Percentiles rank a stretch among this genome's conserved stretches.
phyloP scores from a whole-genome alignment of 2,329 filamentous ascomycete species.

The Hysterium pulicare region DNA sequence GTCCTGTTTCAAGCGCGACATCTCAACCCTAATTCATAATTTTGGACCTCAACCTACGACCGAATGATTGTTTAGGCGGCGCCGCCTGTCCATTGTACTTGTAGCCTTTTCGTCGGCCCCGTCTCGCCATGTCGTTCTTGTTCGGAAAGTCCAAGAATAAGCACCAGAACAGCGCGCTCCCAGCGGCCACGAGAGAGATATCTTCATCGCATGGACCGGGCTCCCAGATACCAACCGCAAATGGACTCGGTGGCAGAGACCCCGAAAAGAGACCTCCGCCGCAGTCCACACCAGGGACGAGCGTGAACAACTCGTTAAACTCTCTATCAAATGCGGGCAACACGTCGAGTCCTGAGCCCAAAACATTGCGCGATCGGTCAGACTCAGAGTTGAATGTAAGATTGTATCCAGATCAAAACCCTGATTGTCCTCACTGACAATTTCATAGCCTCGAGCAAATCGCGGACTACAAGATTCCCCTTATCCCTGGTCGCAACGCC shows the following conservation, averaged over 20 bases:
- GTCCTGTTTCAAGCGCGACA: constrained; percentile 6
- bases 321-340: constrained; percentile 59
- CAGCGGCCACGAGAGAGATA: constrained; percentile 55
- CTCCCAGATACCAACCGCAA: constrained; percentile 45
- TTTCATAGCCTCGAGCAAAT: constrained; percentile 14
- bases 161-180: constrained; percentile 41
- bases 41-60: constrained; percentile 10
- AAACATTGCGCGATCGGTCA: constrained; percentile 55
- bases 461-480: constrained; percentile 66
- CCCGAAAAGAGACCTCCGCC: constrained; percentile 35
- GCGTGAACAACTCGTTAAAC: constrained; percentile 62
- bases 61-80: constrained; percentile 33
- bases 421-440: too few relatives aligned
- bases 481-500: constrained; percentile 93
- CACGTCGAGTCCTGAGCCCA: constrained; percentile 62
- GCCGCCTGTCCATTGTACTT: constrained; percentile 13
- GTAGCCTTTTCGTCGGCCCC: constrained; percentile 18
- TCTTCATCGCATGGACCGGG: constrained; percentile 52
- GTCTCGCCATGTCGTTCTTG: constrained; percentile 49
- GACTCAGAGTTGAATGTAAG: constrained; percentile 56
- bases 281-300: constrained; percentile 70
- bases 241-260: constrained; percentile 44
- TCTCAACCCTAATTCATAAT: constrained; percentile 5
- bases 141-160: constrained; percentile 49
- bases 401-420: constrained; percentile 13